Percentiles rank a stretch among this genome's conserved stretches.
Conservation (phyloP, 1,284 basidiomycete species). For the Cryptococcus amylolentus region DNA sequence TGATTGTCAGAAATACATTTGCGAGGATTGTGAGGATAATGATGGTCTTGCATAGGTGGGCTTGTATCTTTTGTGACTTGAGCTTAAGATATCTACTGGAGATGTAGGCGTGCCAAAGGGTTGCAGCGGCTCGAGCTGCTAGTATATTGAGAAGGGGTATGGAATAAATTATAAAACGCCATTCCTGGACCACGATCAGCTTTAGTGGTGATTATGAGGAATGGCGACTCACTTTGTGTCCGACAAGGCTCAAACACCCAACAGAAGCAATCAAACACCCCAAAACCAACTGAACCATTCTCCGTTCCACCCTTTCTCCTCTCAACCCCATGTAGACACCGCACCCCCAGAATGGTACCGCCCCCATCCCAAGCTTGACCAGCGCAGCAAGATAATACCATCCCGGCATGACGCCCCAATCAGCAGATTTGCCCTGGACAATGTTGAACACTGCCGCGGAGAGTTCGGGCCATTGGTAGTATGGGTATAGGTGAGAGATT, state of each 20-base stretch:
- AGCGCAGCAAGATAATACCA: conserved; percentile 70
- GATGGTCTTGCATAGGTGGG: neutral
- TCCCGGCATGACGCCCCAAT: conserved; percentile 85
- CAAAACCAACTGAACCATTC: neutral
- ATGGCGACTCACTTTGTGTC: conserved; percentile 60
- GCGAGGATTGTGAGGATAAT: neutral
- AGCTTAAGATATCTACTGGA: neutral
- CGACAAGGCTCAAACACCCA: conserved; percentile 27
- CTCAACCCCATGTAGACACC: neutral
- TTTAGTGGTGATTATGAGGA: neutral
- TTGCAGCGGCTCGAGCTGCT: conserved; percentile 60
- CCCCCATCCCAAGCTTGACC: conserved; percentile 71
- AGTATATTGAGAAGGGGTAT: conserved; percentile 78
- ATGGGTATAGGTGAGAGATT: neutral
- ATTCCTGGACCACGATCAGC: conserved; percentile 56
- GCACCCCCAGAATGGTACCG: conserved; percentile 57
- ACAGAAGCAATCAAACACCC: neutral
- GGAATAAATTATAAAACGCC: conserved; percentile 89
- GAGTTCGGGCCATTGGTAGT: conserved; percentile 78
- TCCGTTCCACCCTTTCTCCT: neutral
- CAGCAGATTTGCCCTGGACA: conserved; percentile 73
- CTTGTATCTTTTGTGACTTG: neutral
- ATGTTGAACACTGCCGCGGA: conserved; percentile 81
- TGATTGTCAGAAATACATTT: neutral
- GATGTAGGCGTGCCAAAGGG: conserved; percentile 5